Percentiles rank a stretch among this genome's conserved stretches.
phyloP scores from a whole-genome alignment of 75 land plant species.

The Selaginella tamariscina region DNA sequence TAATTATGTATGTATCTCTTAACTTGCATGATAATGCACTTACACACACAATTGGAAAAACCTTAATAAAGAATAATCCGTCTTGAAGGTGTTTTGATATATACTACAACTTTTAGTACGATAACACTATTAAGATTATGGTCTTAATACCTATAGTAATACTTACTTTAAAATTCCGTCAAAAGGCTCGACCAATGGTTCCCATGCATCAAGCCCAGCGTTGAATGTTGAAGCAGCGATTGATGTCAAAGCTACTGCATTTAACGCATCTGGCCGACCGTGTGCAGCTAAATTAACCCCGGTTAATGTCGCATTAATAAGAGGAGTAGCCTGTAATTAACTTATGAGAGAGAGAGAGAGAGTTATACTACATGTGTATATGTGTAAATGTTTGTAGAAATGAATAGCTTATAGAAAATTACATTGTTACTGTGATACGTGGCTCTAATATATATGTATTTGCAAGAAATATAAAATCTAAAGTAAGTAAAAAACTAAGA shows the following conservation, averaged over 20 bases:
- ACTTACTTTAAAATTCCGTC: conserved; percentile 94
- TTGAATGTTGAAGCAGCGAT: conserved; percentile 96
- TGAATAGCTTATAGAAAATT: too few species aligned
- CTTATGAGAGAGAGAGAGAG: neutral
- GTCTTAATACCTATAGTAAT: neutral
- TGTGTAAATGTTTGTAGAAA: too few species aligned
- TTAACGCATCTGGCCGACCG: conserved; percentile 74
- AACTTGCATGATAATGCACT: too few species aligned
- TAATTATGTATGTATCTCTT: too few species aligned
- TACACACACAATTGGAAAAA: too few species aligned
- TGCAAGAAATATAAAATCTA: too few species aligned
- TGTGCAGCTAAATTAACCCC: conserved; percentile 86
- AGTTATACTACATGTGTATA: too few species aligned
- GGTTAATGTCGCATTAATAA: conserved; percentile 64
- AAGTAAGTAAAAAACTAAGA: neutral
- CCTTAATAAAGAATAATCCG: too few species aligned
- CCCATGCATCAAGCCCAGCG: conserved; percentile 86
- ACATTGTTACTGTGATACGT: too few species aligned
- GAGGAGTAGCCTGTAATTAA: conserved; percentile 69
- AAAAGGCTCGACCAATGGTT: conserved; percentile 93
- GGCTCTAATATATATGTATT: too few species aligned
- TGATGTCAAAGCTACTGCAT: conserved; percentile 66
- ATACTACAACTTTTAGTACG: neutral
- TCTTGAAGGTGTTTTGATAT: neutral
- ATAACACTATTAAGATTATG: neutral